These are phyloP conservation scores for Cenococcum geophilum DNA, from an alignment of 495 filamentous ascomycete species.

Conservation along the genomic window DNA sequence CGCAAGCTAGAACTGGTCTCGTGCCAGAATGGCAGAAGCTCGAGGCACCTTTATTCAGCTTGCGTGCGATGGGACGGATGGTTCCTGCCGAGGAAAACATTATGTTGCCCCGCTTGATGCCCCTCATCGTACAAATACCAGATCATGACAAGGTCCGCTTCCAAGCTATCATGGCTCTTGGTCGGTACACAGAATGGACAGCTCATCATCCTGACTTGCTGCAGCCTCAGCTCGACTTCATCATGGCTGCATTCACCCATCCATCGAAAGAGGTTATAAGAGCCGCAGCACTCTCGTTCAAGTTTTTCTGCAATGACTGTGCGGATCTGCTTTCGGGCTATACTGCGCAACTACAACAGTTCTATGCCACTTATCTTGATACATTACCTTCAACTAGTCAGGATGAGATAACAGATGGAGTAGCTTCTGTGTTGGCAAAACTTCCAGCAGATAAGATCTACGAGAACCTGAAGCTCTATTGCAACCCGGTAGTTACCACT, in stretches of 20 bases:
- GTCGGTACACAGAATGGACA: constrained; percentile 97
- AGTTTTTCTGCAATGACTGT: constrained; percentile 95
- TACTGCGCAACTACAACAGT: constrained; percentile 75
- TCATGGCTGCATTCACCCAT: constrained; percentile 83
- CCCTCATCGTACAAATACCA: constrained; percentile 86
- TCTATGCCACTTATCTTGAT: constrained; percentile 84
- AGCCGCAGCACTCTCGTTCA: constrained; percentile 88
- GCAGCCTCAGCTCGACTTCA: constrained; percentile 85
- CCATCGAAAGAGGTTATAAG: constrained; percentile 79
- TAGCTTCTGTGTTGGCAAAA: constrained; percentile 80
- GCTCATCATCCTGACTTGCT: constrained; percentile 86
- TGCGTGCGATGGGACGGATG: constrained; percentile 97
- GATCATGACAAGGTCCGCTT: constrained; percentile 94
- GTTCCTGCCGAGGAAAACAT: constrained; percentile 80
- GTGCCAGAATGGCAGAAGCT: constrained; percentile 97
- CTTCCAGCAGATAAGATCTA: constrained; percentile 77
- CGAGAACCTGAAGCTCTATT: constrained; percentile 81
- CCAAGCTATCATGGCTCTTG: constrained; percentile 93
- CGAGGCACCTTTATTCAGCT: constrained; percentile 88
- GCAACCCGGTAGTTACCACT: constrained; percentile 81
- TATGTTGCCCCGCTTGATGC: constrained; percentile 83
- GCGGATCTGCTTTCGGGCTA: constrained; percentile 73
- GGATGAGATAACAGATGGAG: constrained; percentile 92
- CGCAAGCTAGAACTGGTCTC: constrained; percentile 59
- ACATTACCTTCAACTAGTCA: constrained; percentile 77